Evolutionary conservation across 2,329 filamentous ascomycete species (phyloP).

Genomic region (Aspergillus awamori): DNA sequence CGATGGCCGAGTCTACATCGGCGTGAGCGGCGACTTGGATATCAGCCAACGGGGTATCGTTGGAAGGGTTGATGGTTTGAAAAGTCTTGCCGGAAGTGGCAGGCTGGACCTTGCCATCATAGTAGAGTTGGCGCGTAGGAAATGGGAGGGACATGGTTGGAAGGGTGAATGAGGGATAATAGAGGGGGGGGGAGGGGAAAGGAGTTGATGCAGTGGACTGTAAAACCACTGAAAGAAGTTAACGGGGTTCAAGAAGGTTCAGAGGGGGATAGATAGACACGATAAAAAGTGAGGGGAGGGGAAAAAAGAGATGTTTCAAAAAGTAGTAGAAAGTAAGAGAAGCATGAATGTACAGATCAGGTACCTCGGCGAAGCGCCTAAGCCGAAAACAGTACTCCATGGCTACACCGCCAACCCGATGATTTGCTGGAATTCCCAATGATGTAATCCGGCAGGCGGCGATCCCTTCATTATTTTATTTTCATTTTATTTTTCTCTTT

Average conservation of each 20-base stretch:
- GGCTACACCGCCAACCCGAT: slow-evolving; percentile 14
- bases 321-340: slow-evolving; percentile 4
- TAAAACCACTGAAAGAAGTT: background rate
- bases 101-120: slow-evolving; percentile 69
- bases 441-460: slow-evolving; percentile 6
- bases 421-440: slow-evolving; percentile 3
- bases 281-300: background rate
- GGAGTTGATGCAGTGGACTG: background rate
- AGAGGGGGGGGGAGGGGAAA: slow-evolving; percentile 1
- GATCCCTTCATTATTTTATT: background rate
- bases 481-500: too few species aligned
- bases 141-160: slow-evolving; percentile 43
- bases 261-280: too few species aligned
- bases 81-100: slow-evolving; percentile 66
- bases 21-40: slow-evolving; percentile 69
- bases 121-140: slow-evolving; percentile 68
- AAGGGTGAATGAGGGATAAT: slow-evolving; percentile 19
- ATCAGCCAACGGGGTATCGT: slow-evolving; percentile 67
- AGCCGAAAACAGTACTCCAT: background rate
- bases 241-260: background rate
- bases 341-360: background rate
- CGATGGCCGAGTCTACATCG: slow-evolving; percentile 72
- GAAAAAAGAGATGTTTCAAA: background rate
- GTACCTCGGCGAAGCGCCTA: background rate
- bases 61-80: slow-evolving; percentile 74